Percentiles rank a stretch among this genome's conserved stretches.
phyloP scores from a whole-genome alignment of 129 eudicot genomes.

The Artemisia argyi region DNA sequence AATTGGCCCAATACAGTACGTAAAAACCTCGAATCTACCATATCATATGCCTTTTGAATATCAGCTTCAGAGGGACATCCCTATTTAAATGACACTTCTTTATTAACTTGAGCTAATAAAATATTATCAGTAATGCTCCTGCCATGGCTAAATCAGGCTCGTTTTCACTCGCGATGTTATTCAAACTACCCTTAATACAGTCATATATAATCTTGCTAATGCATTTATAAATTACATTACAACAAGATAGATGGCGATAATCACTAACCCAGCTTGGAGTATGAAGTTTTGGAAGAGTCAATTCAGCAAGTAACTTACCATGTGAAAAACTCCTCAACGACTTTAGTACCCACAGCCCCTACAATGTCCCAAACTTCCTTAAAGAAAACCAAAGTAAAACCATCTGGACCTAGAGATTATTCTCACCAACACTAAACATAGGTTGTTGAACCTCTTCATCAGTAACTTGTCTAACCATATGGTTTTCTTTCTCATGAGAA shows the following conservation, averaged over 20 bases:
- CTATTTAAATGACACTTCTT: neutral
- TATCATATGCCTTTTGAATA: neutral
- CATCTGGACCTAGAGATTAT: neutral
- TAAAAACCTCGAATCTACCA: neutral
- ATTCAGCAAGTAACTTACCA: neutral
- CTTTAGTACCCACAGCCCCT: neutral
- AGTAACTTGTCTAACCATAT: neutral
- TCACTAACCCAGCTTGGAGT: too few relatives aligned
- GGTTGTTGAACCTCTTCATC: neutral
- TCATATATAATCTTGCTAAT: too few relatives aligned
- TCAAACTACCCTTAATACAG: neutral
- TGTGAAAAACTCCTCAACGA: too few relatives aligned
- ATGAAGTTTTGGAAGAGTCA: neutral
- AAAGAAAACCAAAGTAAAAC: neutral
- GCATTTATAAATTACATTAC: too few relatives aligned
- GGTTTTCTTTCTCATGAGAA: neutral
- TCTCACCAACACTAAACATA: neutral
- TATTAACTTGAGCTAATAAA: too few relatives aligned
- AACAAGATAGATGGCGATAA: too few relatives aligned
- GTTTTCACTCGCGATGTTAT: neutral
- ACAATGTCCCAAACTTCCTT: neutral
- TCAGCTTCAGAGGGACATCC: neutral
- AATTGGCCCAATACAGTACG: neutral
- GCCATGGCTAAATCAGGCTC: neutral
- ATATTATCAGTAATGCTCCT: neutral